Evolutionary conservation across 805 yeast genomes (phyloP).

Genomic region (Suhomyces emberorum): DNA sequence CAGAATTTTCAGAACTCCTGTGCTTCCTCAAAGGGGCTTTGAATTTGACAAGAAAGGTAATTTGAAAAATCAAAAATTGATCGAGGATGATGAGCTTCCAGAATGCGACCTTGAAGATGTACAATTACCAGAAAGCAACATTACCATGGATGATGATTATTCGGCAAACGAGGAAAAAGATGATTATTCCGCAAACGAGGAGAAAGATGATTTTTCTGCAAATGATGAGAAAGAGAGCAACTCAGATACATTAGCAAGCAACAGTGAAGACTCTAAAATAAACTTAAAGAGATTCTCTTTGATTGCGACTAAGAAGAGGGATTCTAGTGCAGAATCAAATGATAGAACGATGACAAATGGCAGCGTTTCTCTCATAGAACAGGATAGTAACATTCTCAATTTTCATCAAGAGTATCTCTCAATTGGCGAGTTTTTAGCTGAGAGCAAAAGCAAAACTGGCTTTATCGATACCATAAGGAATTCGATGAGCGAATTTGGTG

Average conservation of each 20-base stretch:
- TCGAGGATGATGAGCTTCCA: constrained; percentile 7
- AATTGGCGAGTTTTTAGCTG: constrained; percentile 14
- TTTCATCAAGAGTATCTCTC: constrained; percentile 14
- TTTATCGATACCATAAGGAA: constrained; percentile 9
- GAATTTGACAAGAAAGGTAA: not conserved
- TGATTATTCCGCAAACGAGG: constrained; percentile 2
- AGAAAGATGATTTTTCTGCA: not conserved
- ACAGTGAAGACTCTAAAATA: constrained; percentile 1
- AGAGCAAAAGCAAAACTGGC: constrained; percentile 11
- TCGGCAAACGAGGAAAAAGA: constrained; percentile 2
- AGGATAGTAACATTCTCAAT: constrained; percentile 10
- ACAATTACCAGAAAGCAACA: constrained; percentile 10
- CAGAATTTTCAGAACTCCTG: constrained; percentile 3
- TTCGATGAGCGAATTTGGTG: constrained; percentile 9
- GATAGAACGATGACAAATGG: constrained; percentile 3
- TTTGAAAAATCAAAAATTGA: not conserved
- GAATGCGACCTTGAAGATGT: constrained; percentile 10
- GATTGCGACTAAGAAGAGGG: constrained; percentile 7
- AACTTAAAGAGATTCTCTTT: constrained; percentile 6
- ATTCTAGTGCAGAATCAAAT: constrained; percentile 5
- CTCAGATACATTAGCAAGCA: constrained; percentile 7
- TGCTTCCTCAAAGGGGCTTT: not conserved
- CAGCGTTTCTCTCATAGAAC: constrained; percentile 7
- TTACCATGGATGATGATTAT: not conserved
- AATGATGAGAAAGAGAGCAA: constrained; percentile 7